Conservation (phyloP, 2,329 filamentous ascomycete species). For the Colletotrichum chlorophyti region DNA sequence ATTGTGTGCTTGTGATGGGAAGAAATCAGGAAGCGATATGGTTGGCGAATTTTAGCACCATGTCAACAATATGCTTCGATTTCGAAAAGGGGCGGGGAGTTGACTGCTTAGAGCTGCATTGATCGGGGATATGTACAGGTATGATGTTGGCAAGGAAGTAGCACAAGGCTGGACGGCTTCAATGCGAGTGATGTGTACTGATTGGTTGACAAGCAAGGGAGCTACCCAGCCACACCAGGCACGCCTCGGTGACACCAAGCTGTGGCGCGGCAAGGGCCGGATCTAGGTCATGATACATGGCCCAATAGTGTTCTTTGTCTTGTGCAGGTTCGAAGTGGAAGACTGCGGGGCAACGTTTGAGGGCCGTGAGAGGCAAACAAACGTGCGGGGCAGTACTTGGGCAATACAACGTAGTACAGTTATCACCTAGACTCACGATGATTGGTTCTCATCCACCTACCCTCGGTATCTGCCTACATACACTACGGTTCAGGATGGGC, state of each 20-base stretch:
- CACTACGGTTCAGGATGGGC: no score
- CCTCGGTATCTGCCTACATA: no score
- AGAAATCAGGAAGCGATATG: constrained; percentile 26
- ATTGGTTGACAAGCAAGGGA: constrained; percentile 1
- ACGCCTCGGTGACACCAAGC: neutral
- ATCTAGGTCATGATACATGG: no score
- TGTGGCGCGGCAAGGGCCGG: constrained; percentile 21
- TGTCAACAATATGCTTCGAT: neutral
- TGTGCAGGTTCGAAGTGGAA: neutral
- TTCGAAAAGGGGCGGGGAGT: neutral
- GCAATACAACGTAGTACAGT: no score
- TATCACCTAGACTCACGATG: no score
- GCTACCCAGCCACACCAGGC: constrained; percentile 4
- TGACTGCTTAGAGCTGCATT: neutral
- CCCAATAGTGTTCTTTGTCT: neutral
- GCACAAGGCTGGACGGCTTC: constrained; percentile 16
- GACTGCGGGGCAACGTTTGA: constrained; percentile 20
- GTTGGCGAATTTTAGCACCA: neutral
- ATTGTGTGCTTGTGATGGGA: constrained; percentile 52
- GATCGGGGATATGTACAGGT: constrained; percentile 11
- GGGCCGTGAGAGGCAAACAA: constrained; percentile 13
- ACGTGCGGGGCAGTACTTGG: constrained; percentile 22
- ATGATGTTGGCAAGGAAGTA: neutral
- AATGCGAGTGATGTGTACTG: constrained; percentile 6
- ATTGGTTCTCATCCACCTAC: no score